Evolutionary conservation across 495 filamentous ascomycete genomes (phyloP).

Genomic region (Letharia lupina): DNA sequence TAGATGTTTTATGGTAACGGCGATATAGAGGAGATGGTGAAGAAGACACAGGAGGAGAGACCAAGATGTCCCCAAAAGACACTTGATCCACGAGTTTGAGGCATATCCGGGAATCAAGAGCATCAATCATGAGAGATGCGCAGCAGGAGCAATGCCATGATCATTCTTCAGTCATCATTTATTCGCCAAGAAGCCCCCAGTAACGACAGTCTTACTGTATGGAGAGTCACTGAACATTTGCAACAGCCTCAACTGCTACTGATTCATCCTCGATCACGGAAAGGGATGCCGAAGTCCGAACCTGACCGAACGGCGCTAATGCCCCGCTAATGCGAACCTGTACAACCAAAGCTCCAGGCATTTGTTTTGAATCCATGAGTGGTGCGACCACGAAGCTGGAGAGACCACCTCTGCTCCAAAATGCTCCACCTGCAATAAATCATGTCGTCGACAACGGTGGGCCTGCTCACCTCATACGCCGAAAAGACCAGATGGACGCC

Average conservation of each 20-base stretch:
- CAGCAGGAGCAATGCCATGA: slow-evolving; percentile 4
- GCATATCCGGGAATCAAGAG: neutral
- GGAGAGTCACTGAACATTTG: neutral
- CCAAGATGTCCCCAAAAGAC: neutral
- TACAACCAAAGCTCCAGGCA: neutral
- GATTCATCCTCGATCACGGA: neutral
- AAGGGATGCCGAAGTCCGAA: neutral
- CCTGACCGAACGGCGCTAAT: neutral
- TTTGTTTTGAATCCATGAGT: neutral
- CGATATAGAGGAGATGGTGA: neutral
- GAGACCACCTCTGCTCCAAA: neutral
- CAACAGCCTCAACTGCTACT: neutral
- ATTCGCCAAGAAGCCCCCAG: neutral
- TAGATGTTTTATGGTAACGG: neutral
- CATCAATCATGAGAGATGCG: neutral
- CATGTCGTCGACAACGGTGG: slow-evolving; percentile 20
- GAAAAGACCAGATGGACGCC: slow-evolving; percentile 21
- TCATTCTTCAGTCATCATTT: neutral
- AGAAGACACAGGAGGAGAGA: neutral
- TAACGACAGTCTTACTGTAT: neutral
- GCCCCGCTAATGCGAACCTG: neutral
- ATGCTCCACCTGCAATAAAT: slow-evolving; percentile 7
- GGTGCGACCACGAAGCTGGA: neutral
- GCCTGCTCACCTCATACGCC: slow-evolving; percentile 17
- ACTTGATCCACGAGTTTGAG: neutral